Base-by-base conservation (phyloP, 1,284 basidiomycete genomes). In the Ustilago nuda region DNA sequence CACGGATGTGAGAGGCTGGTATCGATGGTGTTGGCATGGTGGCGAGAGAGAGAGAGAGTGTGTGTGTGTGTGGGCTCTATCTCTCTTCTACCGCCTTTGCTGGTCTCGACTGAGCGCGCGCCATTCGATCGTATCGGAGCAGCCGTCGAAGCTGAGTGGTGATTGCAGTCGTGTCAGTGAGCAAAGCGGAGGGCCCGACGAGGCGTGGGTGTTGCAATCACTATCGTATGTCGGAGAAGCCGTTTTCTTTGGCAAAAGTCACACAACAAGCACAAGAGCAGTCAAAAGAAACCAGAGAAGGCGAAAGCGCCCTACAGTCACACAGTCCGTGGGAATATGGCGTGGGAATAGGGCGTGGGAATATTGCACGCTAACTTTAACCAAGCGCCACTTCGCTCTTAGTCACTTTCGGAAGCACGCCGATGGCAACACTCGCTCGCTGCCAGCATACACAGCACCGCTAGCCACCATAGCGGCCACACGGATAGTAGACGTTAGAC, bases 1-100 rank as follows among this genome's bases (percentile, higher is more conserved):
- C 66, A 11, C 72, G 66, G 62, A 69, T 61, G 8, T 63, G 60
- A n/a, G 62, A 69, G 3, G 72, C 72, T 23, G 72, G 72, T 32
- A 74, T 74, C 27, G 37, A 27, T 17, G 62, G 55, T 8, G 71
- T 46, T 11, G 71, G 45, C 71, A 74, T 55, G 51, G 4, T 56
- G 43, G 27, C 45, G 43, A 37, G 36, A 9, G 36, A 37, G 36
- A 7, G 19, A 19, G 19, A 19, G 19, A 1, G 13, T 8, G 36
- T 37, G 13, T 37, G 19, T 19, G 13, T 8, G 36, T 37, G 13
- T 37, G 36, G 2, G 9, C 5, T 37, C 36, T 12, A 12, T 17
- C 13, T 12, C 39, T 41, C 39, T 15, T 6, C 39, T 41, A 7
- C 15, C 39, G 11, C 17, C 13, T 41, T 41, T 13, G 39, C 39